Base-by-base conservation (phyloP, 495 filamentous ascomycete genomes). In the Rusavskia elegans region DNA sequence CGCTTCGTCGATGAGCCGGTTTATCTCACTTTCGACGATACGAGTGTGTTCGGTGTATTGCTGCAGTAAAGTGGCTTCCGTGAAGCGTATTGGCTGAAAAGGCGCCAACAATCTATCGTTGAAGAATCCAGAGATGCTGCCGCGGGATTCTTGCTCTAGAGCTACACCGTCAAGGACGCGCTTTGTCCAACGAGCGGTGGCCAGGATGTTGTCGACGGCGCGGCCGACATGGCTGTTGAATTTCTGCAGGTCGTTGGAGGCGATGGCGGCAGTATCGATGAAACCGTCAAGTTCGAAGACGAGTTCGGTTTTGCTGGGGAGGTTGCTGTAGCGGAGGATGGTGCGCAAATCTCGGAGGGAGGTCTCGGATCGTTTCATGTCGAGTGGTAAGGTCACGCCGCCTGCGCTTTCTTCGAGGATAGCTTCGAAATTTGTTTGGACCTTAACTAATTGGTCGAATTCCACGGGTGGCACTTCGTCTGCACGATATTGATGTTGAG, bases 171-270 rank as follows among this genome's bases (percentile, higher is more conserved):
- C 71, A 51, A 67, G 62, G 10, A 84, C 68, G 11, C 68, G 60
- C 41, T 77, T 72, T n/a, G 84, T 80, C 68, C 78, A 81, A 39
- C 78, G 72, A 35, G 82, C 80, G 0, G 79, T 86, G 51, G 69
- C 72, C 49, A 89, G 74, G 32, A 87, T 73, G 42, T 68, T 77
- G 58, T 89, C 85, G 19, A 88, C 79, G 2, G 80, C 78, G 10
- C 78, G 68, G 5, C 79, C 80, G 48, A 85, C 79, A 46, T 79
- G 75, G 25, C 74, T 78, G 62, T 84, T 84, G 68, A 86, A 88
- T 45, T 66, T 71, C 50, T 77, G 76, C 2, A 85, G 71, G 51
- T 80, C 78, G 48, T 68, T 67, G 14, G 76, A 71, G 2, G 77
- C 74, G 27, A 70, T 63, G 10, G 74, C 64, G 5, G 78, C 76